Evolutionary conservation across 768 basidiomycete species (phyloP).

Genomic region (Lentinula guzmanii): DNA sequence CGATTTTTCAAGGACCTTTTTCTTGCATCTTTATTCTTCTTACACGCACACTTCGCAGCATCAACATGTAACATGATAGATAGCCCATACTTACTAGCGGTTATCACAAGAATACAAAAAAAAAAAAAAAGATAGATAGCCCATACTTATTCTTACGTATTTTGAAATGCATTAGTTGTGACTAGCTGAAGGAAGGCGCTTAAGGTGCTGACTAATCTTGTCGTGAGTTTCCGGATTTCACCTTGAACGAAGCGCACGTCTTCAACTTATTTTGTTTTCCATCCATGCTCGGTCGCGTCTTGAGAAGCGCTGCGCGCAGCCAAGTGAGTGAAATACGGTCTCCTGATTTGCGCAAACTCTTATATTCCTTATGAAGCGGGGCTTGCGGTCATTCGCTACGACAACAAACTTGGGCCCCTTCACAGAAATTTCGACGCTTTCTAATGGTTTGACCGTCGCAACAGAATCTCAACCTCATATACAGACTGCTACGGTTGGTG

Average conservation of each 20-base stretch:
- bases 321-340: constrained; percentile 22
- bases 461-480: constrained; percentile 87
- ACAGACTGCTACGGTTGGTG: constrained; percentile 96
- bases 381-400: constrained; percentile 71
- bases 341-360: constrained; percentile 5
- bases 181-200: too few relatives aligned
- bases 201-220: not conserved
- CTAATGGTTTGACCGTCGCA: constrained; percentile 93
- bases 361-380: constrained; percentile 28
- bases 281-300: constrained; percentile 32
- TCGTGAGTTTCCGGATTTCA: not conserved
- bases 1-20: not conserved
- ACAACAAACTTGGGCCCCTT: constrained; percentile 64
- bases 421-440: constrained; percentile 87
- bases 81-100: too few relatives aligned
- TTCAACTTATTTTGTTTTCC: not conserved
- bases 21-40: too few relatives aligned
- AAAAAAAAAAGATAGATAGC: too few relatives aligned
- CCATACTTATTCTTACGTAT: not conserved
- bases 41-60: too few relatives aligned
- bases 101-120: too few relatives aligned
- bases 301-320: constrained; percentile 33
- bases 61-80: too few relatives aligned
- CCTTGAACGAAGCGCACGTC: constrained; percentile 11
- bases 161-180: not conserved